Percentiles rank a stretch among this genome's conserved stretches.
These are phyloP conservation scores for Metarhizium brunneum DNA, from an alignment of 2,329 filamentous ascomycete species.

Conservation along the genomic window DNA sequence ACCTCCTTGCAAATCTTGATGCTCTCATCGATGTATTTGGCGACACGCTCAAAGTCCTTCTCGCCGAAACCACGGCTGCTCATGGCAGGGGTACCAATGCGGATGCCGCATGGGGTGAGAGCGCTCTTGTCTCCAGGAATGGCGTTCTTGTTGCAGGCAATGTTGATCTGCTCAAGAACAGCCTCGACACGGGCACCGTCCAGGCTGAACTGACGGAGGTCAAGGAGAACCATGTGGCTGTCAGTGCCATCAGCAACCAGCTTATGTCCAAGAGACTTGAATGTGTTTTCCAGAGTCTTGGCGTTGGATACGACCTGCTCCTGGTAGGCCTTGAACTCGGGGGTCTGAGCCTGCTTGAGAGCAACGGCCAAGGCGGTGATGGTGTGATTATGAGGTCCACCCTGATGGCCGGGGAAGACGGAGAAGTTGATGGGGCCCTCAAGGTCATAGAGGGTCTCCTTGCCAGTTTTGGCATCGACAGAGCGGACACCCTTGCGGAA, in stretches of 20 bases:
- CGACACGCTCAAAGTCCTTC: slow-evolving; percentile 86
- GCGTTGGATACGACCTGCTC: slow-evolving; percentile 87
- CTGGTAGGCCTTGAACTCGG: slow-evolving; percentile 93
- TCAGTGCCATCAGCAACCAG: slow-evolving; percentile 94
- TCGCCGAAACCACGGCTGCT: slow-evolving; percentile 88
- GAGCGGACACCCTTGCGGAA: slow-evolving; percentile 95
- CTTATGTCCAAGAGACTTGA: slow-evolving; percentile 85
- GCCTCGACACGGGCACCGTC: slow-evolving; percentile 94
- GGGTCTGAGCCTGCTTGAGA: slow-evolving; percentile 81
- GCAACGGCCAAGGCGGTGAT: slow-evolving; percentile 95
- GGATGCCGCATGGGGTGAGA: slow-evolving; percentile 86
- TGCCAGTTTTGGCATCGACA: slow-evolving; percentile 81
- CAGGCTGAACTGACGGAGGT: slow-evolving; percentile 77
- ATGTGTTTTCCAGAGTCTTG: slow-evolving; percentile 76
- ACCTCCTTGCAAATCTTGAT: slow-evolving; percentile 88
- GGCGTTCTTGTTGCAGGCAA: slow-evolving; percentile 99
- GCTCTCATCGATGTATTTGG: slow-evolving; percentile 76
- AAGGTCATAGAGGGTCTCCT: slow-evolving; percentile 84
- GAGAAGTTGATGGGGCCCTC: slow-evolving; percentile 97
- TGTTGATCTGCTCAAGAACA: slow-evolving; percentile 95
- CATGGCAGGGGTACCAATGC: slow-evolving; percentile 96
- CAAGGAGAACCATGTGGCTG: slow-evolving; percentile 93
- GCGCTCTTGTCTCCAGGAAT: slow-evolving; percentile 97
- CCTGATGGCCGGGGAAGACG: slow-evolving; percentile 98
- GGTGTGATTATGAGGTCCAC: slow-evolving; percentile 98